Evolutionary conservation across 805 yeast genomes (phyloP).

Genomic region (Candida patagonica): DNA sequence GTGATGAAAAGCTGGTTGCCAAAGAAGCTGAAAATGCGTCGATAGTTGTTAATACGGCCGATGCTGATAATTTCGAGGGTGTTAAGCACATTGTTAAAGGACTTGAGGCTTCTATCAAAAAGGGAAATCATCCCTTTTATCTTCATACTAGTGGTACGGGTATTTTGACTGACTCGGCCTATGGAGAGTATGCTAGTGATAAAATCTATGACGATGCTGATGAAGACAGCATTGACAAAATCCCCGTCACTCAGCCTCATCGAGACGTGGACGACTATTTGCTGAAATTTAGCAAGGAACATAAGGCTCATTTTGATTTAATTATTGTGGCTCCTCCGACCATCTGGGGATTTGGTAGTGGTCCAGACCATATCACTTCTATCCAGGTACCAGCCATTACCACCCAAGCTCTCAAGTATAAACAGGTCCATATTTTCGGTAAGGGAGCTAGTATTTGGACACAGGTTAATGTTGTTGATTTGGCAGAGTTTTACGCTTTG

Average conservation of each 20-base stretch:
- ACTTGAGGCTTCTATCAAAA: conserved; percentile 4
- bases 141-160: conserved; percentile 16
- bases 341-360: conserved; percentile 18
- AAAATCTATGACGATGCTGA: conserved; percentile 11
- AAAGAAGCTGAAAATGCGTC: conserved; percentile 9
- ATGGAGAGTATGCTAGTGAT: conserved; percentile 5
- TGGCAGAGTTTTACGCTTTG: conserved; percentile 12
- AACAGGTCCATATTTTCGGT: too few relatives aligned
- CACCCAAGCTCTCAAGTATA: too few relatives aligned
- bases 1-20: conserved; percentile 2
- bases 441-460: too few relatives aligned
- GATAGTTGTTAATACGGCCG: conserved; percentile 11
- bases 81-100: conserved; percentile 10
- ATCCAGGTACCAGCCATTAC: conserved; percentile 15
- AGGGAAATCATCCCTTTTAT: conserved; percentile 10
- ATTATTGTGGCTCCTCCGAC: conserved; percentile 17
- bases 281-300: conserved; percentile 7
- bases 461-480: conserved; percentile 14
- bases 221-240: conserved; percentile 8
- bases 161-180: conserved; percentile 10
- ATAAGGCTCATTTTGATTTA: conserved; percentile 7
- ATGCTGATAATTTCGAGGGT: conserved; percentile 10
- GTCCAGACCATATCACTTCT: conserved; percentile 12
- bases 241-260: conserved; percentile 13
- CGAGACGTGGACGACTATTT: conserved; percentile 13